Percentiles rank a stretch among this genome's conserved stretches.
phyloP scores from a whole-genome alignment of 176 grass and related monocot species.

The Avena eriantha region DNA sequence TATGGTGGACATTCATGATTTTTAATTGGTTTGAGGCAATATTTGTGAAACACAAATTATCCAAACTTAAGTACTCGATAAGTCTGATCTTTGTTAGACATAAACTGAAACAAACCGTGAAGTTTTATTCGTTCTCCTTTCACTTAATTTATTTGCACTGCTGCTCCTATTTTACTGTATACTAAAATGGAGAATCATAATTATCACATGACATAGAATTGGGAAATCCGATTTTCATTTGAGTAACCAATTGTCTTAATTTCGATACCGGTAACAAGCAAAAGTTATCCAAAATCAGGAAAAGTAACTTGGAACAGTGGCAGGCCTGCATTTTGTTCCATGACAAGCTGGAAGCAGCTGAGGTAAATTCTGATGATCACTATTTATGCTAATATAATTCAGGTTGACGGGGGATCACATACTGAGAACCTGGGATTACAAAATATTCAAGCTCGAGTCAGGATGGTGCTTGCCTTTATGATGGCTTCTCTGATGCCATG shows the following conservation, averaged over 20 bases:
- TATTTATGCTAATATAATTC: slow-evolving; percentile 41
- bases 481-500: slow-evolving; percentile 96
- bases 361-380: slow-evolving; percentile 10
- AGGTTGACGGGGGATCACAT: slow-evolving; percentile 90
- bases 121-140: not conserved
- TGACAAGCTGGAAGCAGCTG: not conserved
- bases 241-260: not conserved
- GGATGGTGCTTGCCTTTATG: slow-evolving; percentile 99
- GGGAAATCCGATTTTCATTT: not conserved
- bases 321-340: not conserved
- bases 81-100: not conserved
- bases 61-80: not conserved
- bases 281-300: slow-evolving; percentile 12
- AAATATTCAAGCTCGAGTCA: slow-evolving; percentile 99
- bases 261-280: not conserved
- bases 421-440: slow-evolving; percentile 93
- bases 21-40: not conserved
- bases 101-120: not conserved
- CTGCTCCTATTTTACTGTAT: not conserved
- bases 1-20: not conserved
- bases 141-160: not conserved
- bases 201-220: not conserved
- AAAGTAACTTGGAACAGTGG: not conserved
- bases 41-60: slow-evolving; percentile 25
- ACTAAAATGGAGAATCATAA: slow-evolving; percentile 17